A percentile compares a stretch with the other conserved stretches of the same genome.
Conservation (phyloP, 768 basidiomycete species). For the Lentinula sp. region DNA sequence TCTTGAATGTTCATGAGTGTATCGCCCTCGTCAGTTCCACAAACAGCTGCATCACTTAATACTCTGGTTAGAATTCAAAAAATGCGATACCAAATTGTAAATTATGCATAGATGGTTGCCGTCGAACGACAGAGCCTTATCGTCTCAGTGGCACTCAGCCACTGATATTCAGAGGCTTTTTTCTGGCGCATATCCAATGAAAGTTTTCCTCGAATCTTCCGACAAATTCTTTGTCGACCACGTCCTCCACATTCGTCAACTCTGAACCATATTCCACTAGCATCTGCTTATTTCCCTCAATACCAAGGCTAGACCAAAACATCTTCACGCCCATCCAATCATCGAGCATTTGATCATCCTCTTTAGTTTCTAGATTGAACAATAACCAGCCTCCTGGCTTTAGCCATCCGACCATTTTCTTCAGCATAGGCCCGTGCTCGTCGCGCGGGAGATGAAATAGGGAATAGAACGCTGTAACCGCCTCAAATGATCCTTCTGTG, state of each 20-base stretch:
- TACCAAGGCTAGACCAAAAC: conserved; percentile 19
- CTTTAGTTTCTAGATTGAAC: conserved; percentile 13
- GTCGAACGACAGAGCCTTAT: too few species aligned
- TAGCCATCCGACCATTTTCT: conserved; percentile 20
- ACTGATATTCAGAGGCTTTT: background rate
- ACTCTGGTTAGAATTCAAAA: too few species aligned
- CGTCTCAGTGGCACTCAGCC: too few species aligned
- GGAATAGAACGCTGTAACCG: conserved; percentile 22
- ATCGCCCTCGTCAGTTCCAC: too few species aligned
- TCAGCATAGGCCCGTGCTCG: conserved; percentile 21
- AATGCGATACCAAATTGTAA: too few species aligned
- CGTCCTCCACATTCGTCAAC: conserved; percentile 14
- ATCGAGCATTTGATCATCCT: conserved; percentile 13
- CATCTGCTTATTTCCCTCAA: conserved; percentile 19
- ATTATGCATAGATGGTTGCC: too few species aligned
- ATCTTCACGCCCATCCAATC: conserved; percentile 21
- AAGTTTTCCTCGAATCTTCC: conserved; percentile 17
- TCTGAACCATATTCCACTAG: conserved; percentile 12
- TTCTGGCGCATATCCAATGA: conserved; percentile 16
- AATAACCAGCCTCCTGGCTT: conserved; percentile 20
- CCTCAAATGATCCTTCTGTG: conserved; percentile 14
- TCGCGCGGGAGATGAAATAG: conserved; percentile 21
- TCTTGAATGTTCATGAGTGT: too few species aligned
- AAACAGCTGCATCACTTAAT: too few species aligned
- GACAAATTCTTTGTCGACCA: conserved; percentile 17